These are phyloP conservation scores for Penicillium sp. DNA, from an alignment of 2,329 filamentous ascomycete genomes.

Conservation along the genomic window DNA sequence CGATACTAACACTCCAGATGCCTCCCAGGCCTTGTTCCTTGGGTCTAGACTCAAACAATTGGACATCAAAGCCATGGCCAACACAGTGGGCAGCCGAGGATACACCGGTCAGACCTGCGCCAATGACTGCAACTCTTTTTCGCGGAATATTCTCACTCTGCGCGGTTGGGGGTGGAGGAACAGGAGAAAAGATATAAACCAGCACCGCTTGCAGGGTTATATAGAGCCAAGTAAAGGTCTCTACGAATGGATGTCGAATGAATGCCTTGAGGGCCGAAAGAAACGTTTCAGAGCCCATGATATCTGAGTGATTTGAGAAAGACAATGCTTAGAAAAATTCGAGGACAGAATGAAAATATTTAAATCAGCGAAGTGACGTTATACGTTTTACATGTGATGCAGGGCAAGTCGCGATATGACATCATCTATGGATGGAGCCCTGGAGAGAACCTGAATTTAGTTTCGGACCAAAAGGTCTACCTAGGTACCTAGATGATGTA, in stretches of 20 bases:
- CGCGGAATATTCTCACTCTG: conserved; percentile 45
- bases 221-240: conserved; percentile 34
- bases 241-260: conserved; percentile 31
- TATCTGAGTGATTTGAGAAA: neutral
- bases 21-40: conserved; percentile 66
- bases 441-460: neutral
- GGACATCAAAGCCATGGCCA: conserved; percentile 80
- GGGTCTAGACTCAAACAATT: conserved; percentile 71
- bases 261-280: conserved; percentile 22
- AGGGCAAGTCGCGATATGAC: neutral
- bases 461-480: no score
- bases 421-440: neutral
- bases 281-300: neutral
- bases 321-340: neutral
- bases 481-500: no score
- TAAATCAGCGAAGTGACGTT: neutral
- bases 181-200: conserved; percentile 62
- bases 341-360: neutral
- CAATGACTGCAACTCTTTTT: conserved; percentile 67
- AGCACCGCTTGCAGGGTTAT: conserved; percentile 32
- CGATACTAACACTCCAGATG: conserved; percentile 69
- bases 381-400: conserved; percentile 2
- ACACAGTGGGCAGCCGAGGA: conserved; percentile 79
- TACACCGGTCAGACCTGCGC: conserved; percentile 71
- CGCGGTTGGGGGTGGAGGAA: conserved; percentile 63